Conservation (phyloP, 805 yeast genomes). For the Saturnispora hagleri region DNA sequence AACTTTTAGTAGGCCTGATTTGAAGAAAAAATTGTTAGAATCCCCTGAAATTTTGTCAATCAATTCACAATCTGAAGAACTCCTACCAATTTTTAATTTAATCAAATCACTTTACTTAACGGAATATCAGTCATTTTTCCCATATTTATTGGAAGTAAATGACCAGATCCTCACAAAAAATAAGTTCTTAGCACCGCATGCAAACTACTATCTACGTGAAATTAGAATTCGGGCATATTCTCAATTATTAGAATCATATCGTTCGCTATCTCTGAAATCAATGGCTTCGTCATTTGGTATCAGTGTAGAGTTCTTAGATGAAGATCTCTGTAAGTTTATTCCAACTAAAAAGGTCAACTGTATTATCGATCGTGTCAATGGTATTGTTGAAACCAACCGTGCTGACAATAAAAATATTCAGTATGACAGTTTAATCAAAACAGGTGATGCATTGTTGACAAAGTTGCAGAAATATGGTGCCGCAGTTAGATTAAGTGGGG, state of each 20-base stretch:
- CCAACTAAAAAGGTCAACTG: conserved; percentile 92
- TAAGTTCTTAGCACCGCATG: conserved; percentile 64
- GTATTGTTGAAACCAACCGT: conserved; percentile 88
- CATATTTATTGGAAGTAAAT: conserved; percentile 65
- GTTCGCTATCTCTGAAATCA: conserved; percentile 76
- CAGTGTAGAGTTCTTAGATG: conserved; percentile 76
- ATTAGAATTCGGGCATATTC: conserved; percentile 92
- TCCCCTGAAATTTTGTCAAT: conserved; percentile 88
- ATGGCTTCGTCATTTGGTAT: conserved; percentile 95
- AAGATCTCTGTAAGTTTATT: conserved; percentile 79
- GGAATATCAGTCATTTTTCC: conserved; percentile 74
- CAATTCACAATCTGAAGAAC: conserved; percentile 55
- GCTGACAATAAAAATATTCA: conserved; percentile 95
- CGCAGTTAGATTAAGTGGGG: conserved; percentile 90
- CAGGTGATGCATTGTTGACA: conserved; percentile 86
- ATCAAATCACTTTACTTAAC: conserved; percentile 84
- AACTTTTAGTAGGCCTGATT: conserved; percentile 70
- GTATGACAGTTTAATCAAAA: conserved; percentile 79
- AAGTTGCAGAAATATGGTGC: conserved; percentile 96
- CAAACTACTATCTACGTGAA: conserved; percentile 80
- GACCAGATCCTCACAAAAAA: conserved; percentile 59
- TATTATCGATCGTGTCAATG: conserved; percentile 91
- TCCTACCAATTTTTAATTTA: conserved; percentile 74
- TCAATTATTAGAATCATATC: conserved; percentile 89
- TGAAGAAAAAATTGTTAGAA: conserved; percentile 79